Evolutionary conservation across 352 stramenopile genomes (phyloP).

Genomic region (Thraustotheca clavata): DNA sequence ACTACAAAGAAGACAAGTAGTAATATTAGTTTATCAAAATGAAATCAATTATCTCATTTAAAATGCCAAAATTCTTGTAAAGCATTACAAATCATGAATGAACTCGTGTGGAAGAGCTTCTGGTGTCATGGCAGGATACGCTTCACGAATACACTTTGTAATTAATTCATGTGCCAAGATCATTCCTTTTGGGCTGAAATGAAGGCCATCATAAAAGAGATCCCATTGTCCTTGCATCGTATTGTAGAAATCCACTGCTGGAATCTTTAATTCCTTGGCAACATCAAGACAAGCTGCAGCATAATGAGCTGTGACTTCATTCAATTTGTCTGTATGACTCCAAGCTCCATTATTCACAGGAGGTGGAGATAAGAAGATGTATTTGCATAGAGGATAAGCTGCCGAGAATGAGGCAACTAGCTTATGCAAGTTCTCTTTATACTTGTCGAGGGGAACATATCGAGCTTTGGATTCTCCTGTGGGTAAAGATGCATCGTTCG

Average conservation of each 20-base stretch:
- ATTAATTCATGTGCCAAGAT: constrained; percentile 18
- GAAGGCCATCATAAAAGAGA: constrained; percentile 10
- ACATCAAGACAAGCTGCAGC: constrained; percentile 6
- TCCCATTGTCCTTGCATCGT: constrained; percentile 5
- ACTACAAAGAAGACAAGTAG: constrained; percentile 20
- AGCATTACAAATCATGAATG: not conserved
- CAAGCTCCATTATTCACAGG: constrained; percentile 6
- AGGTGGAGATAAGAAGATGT: constrained; percentile 11
- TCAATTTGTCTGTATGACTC: not conserved
- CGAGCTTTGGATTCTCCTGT: not conserved
- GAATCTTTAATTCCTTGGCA: not conserved
- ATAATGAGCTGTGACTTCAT: constrained; percentile 7
- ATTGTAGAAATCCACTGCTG: constrained; percentile 10
- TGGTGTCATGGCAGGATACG: not conserved
- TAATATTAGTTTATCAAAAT: no score
- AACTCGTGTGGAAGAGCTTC: constrained; percentile 8
- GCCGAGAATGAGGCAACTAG: not conserved
- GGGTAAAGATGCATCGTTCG: constrained; percentile 18
- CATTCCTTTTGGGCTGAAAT: constrained; percentile 14
- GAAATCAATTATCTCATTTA: no score
- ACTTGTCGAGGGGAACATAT: constrained; percentile 5
- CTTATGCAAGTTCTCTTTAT: not conserved
- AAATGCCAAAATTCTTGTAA: no score
- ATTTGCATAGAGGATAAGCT: constrained; percentile 1
- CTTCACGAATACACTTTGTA: not conserved